phyloP scores from a whole-genome alignment of 257 asterid genomes.

The Cruciata laevipes region DNA sequence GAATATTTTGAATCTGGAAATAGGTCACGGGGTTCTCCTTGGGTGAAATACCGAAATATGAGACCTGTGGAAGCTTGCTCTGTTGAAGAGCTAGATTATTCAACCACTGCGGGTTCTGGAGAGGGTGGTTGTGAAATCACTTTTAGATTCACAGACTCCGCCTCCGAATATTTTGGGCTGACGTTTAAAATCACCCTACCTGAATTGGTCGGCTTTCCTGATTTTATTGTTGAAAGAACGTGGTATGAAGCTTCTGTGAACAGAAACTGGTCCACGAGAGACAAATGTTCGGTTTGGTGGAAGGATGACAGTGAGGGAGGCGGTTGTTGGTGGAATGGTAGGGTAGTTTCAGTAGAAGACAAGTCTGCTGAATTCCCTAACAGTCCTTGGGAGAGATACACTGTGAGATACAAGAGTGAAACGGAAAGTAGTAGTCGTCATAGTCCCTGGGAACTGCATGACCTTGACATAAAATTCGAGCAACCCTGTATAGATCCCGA shows the following conservation, averaged over 20 bases:
- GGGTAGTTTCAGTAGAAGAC: conserved; percentile 48
- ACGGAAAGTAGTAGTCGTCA: conserved; percentile 31
- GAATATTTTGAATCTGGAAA: conserved; percentile 36
- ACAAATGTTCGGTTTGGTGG: conserved; percentile 91
- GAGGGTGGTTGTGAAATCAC: conserved; percentile 77
- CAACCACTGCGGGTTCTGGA: conserved; percentile 72
- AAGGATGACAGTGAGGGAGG: conserved; percentile 49
- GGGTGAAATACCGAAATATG: conserved; percentile 38
- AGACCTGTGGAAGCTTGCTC: conserved; percentile 68
- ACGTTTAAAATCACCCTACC: conserved; percentile 50
- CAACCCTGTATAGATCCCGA: conserved; percentile 40
- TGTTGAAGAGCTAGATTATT: conserved; percentile 59
- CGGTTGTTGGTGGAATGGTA: conserved; percentile 82
- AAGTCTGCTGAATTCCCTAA: conserved; percentile 54
- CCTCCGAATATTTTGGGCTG: conserved; percentile 37
- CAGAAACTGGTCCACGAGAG: conserved; percentile 54
- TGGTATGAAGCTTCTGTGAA: conserved; percentile 63
- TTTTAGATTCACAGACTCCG: conserved; percentile 51
- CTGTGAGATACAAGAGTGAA: conserved; percentile 44
- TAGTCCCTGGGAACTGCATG: conserved; percentile 93
- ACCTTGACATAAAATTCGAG: conserved; percentile 46
- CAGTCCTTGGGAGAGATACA: conserved; percentile 91
- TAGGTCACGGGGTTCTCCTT: conserved; percentile 32
- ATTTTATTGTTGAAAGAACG: conserved; percentile 71
- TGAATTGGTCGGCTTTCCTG: conserved; percentile 69